Conservation (phyloP, 352 stramenopile genomes). For the Phytophthora kernoviae region DNA sequence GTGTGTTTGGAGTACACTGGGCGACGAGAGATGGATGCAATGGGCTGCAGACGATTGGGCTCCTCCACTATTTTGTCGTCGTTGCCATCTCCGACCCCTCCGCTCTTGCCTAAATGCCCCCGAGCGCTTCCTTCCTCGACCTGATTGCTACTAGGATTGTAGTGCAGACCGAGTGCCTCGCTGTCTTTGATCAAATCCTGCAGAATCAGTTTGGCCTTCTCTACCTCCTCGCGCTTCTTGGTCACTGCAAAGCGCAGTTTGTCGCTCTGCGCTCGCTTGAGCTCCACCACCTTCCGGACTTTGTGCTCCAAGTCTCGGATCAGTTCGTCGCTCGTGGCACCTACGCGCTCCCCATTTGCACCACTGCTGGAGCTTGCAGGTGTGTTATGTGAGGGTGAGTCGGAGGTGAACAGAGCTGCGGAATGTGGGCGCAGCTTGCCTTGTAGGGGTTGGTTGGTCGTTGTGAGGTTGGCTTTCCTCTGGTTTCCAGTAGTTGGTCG, state of each 20-base stretch:
- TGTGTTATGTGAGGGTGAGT: constrained; percentile 9
- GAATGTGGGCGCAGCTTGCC: constrained; percentile 46
- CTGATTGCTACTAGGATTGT: constrained; percentile 37
- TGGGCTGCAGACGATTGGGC: constrained; percentile 63
- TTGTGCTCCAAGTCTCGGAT: constrained; percentile 79
- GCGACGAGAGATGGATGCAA: constrained; percentile 73
- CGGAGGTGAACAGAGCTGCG: constrained; percentile 28
- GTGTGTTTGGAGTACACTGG: constrained; percentile 87
- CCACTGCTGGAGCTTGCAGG: background rate
- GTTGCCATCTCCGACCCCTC: background rate
- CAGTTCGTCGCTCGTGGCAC: constrained; percentile 72
- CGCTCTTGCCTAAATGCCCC: background rate
- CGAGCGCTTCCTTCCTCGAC: constrained; percentile 15
- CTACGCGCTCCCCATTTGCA: constrained; percentile 49
- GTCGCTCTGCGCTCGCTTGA: constrained; percentile 80
- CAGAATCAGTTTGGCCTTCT: constrained; percentile 61
- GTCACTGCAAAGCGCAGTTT: constrained; percentile 65
- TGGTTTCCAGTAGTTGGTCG: constrained; percentile 22
- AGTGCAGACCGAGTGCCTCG: constrained; percentile 67
- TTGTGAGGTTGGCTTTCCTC: constrained; percentile 9
- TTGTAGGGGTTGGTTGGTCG: constrained; percentile 28
- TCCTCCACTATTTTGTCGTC: constrained; percentile 49
- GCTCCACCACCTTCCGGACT: constrained; percentile 79
- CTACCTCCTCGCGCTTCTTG: constrained; percentile 75
- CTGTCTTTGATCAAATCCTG: constrained; percentile 84